Evolutionary conservation across 768 basidiomycete species (phyloP), one percentile per base, ranked within the genome.

Genomic region (Dentipellis fragilis): DNA sequence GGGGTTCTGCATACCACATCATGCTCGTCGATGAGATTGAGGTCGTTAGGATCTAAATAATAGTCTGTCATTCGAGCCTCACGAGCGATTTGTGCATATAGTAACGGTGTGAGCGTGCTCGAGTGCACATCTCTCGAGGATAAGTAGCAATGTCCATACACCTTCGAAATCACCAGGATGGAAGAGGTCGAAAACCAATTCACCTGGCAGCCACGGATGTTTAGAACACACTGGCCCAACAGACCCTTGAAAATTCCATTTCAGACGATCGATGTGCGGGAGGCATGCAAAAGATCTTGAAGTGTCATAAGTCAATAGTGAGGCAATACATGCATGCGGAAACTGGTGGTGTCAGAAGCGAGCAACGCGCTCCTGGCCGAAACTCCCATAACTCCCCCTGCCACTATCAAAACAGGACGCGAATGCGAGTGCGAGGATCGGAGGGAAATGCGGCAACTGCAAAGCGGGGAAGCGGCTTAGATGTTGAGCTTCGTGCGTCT

Each of bases 401-500:
- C 34, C 19, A 29, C 39, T n/a, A 35, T n/a, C 36, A 21, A 17
- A 48, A 29, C 22, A 48, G 40, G 10, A 22, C 21, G 38, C 53
- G 45, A 29, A 29, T 39, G 21, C 29, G 52, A 52, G 45, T 54
- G 42, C 16, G 42, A 52, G 23, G 42, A 19, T 3, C 34, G 16
- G 50, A 54, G 49, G 54, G 37, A 10, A 37, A 9, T 60, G 48
- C 21, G 29, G 29, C 29, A 6, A 29, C 29, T 29, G 21, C 21
- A 10, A 16, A 10, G 48, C 21, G 23, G 22, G 9, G 8, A 6
- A 16, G 48, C 10, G 19, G n/a, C 57, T 78, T 84, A 95, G 73
- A 96, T 86, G 81, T 94, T 94, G 77, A 98, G 84, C 81, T 98
- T 98, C 61, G 95, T 98, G 73, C 95, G 87, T 71, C 95, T 83